phyloP scores from a whole-genome alignment of 2,329 filamentous ascomycete genomes.

The Endocalyx cinctus region DNA sequence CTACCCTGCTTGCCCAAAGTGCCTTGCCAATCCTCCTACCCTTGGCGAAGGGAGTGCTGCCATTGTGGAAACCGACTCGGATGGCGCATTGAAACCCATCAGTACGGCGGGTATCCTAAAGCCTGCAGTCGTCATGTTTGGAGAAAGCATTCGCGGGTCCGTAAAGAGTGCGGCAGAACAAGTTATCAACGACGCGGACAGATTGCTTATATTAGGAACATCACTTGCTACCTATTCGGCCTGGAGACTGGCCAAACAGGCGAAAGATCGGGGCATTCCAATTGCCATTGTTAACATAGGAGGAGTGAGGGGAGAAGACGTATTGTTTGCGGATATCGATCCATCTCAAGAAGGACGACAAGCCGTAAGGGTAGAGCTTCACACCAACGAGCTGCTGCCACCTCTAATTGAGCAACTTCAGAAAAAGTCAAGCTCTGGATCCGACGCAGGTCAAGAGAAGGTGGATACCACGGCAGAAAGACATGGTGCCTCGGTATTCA shows the following conservation, averaged over 20 bases:
- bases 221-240: slow-evolving; percentile 94
- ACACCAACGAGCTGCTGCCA: slow-evolving; percentile 55
- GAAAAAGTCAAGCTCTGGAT: slow-evolving; percentile 14
- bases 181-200: slow-evolving; percentile 71
- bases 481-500: slow-evolving; percentile 41
- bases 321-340: slow-evolving; percentile 58
- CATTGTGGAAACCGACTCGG: slow-evolving; percentile 65
- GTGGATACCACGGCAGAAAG: slow-evolving; percentile 18
- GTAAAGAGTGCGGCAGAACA: slow-evolving; percentile 75
- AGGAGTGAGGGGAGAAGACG: slow-evolving; percentile 76
- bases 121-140: slow-evolving; percentile 94
- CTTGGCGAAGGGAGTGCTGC: slow-evolving; percentile 50
- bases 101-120: slow-evolving; percentile 79
- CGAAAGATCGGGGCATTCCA: slow-evolving; percentile 76
- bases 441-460: no score
- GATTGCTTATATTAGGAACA: slow-evolving; percentile 77
- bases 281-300: slow-evolving; percentile 86
- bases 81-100: slow-evolving; percentile 69
- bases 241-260: slow-evolving; percentile 81
- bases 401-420: slow-evolving; percentile 49
- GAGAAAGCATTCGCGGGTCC: slow-evolving; percentile 69
- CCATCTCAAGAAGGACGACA: slow-evolving; percentile 44
- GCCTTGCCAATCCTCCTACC: slow-evolving; percentile 59
- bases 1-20: slow-evolving; percentile 84
- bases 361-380: slow-evolving; percentile 53